These are phyloP conservation scores for Dioscorea zingiberensis DNA, from an alignment of 106 monocot species.

Conservation along the genomic window DNA sequence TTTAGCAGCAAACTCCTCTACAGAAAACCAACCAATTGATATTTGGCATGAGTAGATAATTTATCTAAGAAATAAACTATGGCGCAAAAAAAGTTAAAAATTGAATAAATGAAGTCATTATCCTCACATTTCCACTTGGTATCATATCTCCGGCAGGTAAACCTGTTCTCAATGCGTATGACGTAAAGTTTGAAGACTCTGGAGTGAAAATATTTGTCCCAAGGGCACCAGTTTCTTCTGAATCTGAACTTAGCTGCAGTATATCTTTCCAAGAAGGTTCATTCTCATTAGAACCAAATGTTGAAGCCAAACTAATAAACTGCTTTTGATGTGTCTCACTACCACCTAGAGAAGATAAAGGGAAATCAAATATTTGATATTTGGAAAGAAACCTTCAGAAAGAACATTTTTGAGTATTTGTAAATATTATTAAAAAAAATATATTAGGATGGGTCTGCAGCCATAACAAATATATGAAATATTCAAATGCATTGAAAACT, in stretches of 20 bases:
- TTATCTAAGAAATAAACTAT: background rate
- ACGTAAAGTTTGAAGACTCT: conserved; percentile 5
- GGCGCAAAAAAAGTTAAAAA: background rate
- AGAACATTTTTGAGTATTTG: background rate
- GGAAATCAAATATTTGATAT: background rate
- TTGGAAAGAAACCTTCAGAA: background rate
- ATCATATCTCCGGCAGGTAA: background rate
- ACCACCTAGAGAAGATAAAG: conserved; percentile 15
- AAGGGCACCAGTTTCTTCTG: conserved; percentile 3
- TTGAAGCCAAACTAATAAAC: background rate
- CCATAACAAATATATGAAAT: background rate
- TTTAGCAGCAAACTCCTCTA: background rate
- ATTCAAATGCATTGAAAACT: background rate
- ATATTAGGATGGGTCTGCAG: background rate
- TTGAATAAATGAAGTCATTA: background rate
- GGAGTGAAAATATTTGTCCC: background rate
- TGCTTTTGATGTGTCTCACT: conserved; percentile 8
- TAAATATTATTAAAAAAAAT: background rate
- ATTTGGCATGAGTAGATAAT: background rate
- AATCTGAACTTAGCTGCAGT: conserved; percentile 18
- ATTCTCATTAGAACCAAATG: conserved; percentile 8
- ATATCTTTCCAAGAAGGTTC: conserved; percentile 38
- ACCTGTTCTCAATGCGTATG: background rate
- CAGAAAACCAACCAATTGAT: background rate
- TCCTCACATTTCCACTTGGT: background rate